Evolutionary conservation across 164 flowering plant species (phyloP).

Genomic region (Malania oleifera): DNA sequence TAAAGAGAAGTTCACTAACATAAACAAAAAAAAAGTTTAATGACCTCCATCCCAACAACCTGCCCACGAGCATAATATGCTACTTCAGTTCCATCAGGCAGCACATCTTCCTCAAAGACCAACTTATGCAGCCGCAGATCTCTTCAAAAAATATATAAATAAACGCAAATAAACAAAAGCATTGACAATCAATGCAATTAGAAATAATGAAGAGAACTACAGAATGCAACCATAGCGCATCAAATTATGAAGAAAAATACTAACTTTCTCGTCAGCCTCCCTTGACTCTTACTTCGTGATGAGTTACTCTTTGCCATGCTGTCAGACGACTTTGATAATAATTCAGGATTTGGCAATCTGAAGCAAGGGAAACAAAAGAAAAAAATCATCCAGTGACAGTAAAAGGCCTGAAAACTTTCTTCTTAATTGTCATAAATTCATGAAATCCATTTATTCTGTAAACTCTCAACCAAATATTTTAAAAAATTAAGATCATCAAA

Average conservation of each 20-base stretch:
- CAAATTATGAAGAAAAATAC: constrained; percentile 15
- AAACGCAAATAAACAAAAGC: too few relatives aligned
- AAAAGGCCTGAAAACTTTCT: too few relatives aligned
- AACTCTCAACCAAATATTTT: too few relatives aligned
- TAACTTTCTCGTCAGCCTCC: constrained; percentile 75
- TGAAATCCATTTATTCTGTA: too few relatives aligned
- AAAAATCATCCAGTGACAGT: too few relatives aligned
- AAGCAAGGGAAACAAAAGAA: constrained; percentile 1
- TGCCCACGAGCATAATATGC: constrained; percentile 61
- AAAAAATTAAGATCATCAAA: too few relatives aligned
- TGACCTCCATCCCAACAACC: constrained; percentile 35
- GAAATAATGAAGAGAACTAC: not conserved
- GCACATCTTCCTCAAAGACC: constrained; percentile 62
- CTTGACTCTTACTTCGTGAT: constrained; percentile 29
- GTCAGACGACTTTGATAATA: constrained; percentile 17
- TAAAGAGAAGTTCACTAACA: not conserved
- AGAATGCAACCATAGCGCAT: not conserved
- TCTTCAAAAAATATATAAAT: constrained; percentile 29
- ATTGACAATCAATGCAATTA: not conserved
- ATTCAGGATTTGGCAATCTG: constrained; percentile 32
- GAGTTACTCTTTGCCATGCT: constrained; percentile 21
- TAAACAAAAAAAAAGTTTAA: not conserved
- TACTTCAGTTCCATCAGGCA: constrained; percentile 86
- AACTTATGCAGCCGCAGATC: constrained; percentile 73
- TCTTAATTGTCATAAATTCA: too few relatives aligned